A percentile compares a stretch with the other conserved stretches of the same genome.
These are phyloP conservation scores for Penicillium fuscoglaucum DNA, from an alignment of 2,329 filamentous ascomycete genomes.

Conservation along the genomic window DNA sequence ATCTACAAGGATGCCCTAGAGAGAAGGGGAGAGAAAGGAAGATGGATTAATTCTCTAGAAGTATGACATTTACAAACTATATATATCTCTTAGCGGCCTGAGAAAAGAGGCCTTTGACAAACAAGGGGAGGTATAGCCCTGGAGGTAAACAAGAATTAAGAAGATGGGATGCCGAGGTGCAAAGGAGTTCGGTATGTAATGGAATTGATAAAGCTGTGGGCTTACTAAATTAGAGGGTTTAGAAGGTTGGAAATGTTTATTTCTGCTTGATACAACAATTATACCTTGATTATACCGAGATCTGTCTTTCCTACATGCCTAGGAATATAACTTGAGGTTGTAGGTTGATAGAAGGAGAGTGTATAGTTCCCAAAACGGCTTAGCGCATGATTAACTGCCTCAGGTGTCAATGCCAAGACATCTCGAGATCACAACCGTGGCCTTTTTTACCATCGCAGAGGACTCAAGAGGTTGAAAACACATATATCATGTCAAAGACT, in stretches of 20 bases:
- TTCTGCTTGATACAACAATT: neutral
- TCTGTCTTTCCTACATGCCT: neutral
- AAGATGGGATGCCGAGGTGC: neutral
- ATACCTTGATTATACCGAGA: neutral
- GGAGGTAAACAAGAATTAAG: neutral
- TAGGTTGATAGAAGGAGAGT: neutral
- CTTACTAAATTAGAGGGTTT: rapidly evolving
- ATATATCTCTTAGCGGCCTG: neutral
- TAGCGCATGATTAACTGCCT: neutral
- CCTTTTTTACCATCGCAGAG: constrained; percentile 3
- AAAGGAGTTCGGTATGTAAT: neutral
- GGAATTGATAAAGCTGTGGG: neutral
- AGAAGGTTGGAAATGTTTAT: neutral
- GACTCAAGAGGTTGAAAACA: neutral
- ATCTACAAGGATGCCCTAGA: neutral
- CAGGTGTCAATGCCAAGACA: constrained; percentile 6
- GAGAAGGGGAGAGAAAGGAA: neutral
- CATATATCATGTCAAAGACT: neutral
- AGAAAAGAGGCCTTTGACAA: neutral
- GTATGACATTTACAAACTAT: neutral
- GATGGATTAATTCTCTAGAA: neutral
- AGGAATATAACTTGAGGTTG: neutral
- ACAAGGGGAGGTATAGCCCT: neutral
- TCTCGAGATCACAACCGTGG: constrained; percentile 6
- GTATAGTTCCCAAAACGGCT: constrained; percentile 7